Base-by-base conservation (phyloP, 306 rosid species). In the Prunus salicina region DNA sequence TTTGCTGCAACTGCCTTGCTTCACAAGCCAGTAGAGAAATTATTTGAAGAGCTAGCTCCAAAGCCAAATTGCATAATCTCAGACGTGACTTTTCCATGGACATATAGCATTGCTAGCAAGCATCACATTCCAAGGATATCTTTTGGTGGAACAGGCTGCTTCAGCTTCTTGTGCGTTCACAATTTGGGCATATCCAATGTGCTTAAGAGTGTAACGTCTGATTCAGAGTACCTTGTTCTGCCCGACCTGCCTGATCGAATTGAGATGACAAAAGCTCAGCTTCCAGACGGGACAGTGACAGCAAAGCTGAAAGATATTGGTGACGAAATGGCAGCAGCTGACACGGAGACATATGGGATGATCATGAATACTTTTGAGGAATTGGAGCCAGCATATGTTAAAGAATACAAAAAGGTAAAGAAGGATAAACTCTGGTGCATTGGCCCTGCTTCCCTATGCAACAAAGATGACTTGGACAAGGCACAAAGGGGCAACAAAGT, bases 51-150 rank as follows among this genome's bases (percentile, higher is more conserved):
- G 14, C 77, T 89, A 0, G 74, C 46, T n/a, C 90, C 91, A 0
- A 64, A 49, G 30, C 97, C 94, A 41, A 77, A 71, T 75, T 89
- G 94, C 84, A 79, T 91, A n/a, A 85, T 90, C 51, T 87, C 96
- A 20, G 93, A 89, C 55, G 77, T 81, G 46, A 2, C 82, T 43
- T 66, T 93, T 34, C 82, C 91, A 1, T 85, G 81, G 83, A 83
- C 86, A 1, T 14, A 56, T 25, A 28, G 22, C 14, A 24, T 83
- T 3, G 62, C 87, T 38, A 8, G 15, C 3, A 74, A 38, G 32
- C 53, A 30, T 12, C 4, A 62, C 9, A 46, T 83, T 41, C 87
- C 84, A 2, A 72, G 81, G 69, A 47, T 83, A 8, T 56, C 73
- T 14, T 79, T 67, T 55, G 4, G 27, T 14, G 74, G 68, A 10